These are phyloP conservation scores for Xylaria sp. DNA, from an alignment of 2,329 filamentous ascomycete species.

Conservation along the genomic window DNA sequence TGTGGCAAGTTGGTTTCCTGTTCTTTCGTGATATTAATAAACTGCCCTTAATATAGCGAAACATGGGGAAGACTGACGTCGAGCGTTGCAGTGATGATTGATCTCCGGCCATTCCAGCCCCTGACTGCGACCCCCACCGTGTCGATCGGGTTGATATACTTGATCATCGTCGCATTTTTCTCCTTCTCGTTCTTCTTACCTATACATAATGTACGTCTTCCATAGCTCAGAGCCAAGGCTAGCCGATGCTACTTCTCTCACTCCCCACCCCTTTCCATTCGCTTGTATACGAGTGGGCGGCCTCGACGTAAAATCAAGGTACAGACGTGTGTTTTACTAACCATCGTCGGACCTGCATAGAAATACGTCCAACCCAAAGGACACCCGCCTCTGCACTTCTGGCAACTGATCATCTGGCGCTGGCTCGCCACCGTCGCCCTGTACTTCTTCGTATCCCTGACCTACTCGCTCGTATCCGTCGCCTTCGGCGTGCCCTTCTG, in stretches of 20 bases:
- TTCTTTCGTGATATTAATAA: neutral
- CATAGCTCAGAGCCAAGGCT: neutral
- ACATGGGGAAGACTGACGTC: neutral
- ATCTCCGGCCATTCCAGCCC: conserved; percentile 69
- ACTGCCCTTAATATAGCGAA: neutral
- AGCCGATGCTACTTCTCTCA: neutral
- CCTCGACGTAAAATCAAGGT: neutral
- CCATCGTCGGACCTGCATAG: conserved; percentile 28
- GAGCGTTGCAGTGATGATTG: conserved; percentile 49
- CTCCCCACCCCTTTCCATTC: neutral
- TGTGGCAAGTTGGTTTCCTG: neutral
- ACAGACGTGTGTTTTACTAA: neutral
- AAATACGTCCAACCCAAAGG: conserved; percentile 65
- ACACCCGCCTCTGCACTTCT: conserved; percentile 68
- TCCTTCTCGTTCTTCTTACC: conserved; percentile 73
- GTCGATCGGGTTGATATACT: conserved; percentile 72
- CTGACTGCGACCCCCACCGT: conserved; percentile 66
- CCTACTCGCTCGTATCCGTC: conserved; percentile 71
- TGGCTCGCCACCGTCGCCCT: conserved; percentile 65
- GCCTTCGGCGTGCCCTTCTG: conserved; percentile 72
- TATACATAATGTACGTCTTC: conserved; percentile 61
- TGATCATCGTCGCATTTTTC: conserved; percentile 76
- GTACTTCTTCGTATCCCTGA: conserved; percentile 71
- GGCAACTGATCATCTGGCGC: conserved; percentile 69
- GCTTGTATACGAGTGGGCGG: neutral